Evolutionary conservation across 495 filamentous ascomycete species (phyloP), one percentile per base, ranked within the genome.

Genomic region (Durotheca rogersii): DNA sequence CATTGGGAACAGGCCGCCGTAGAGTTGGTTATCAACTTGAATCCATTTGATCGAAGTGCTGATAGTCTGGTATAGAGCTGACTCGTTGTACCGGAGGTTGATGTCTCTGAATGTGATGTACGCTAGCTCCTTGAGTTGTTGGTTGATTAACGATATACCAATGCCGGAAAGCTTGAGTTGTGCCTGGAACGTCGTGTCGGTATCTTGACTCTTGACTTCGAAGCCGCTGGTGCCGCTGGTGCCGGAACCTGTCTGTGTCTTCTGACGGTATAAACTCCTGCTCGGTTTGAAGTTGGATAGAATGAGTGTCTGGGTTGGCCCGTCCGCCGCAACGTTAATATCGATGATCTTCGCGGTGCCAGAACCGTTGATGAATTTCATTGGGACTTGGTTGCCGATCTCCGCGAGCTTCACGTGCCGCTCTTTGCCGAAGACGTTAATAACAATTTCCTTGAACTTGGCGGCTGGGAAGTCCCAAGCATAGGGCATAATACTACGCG

Each of bases 391-490:
- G 51, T 96, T 96, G 31, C 93, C 93, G 60, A 98, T 98, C 62
- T 98, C 93, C 17, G 91, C 88, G 43, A 98, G 82, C 64, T 89
- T 94, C 59, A 98, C 86, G 63, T 93, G 88, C 34, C 92, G 79
- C 56, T 92, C 87, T 66, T 86, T 91, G 40, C 82, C 83, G 59
- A 86, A 82, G 16, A 86, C 85, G 31, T 71, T 84, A 62, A 98
- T 77, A 33, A 95, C 81, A 25, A 97, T 79, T 64, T 95, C 91
- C 66, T 93, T 95, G 69, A 86, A 86, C 69, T 95, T 96, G n/a
- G 90, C 89, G 4, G 93, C 90, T 1, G 93, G 93, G 71, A 93
- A 97, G 65, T 98, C 94, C 93, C 93, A 98, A 20, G 93, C 92
- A 64, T 98, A 98, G 3, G 94, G 92, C 93, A 98, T 98, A 69